Conservation (phyloP, 2,329 filamentous ascomycete species). For the Colletotrichum graminicola region DNA sequence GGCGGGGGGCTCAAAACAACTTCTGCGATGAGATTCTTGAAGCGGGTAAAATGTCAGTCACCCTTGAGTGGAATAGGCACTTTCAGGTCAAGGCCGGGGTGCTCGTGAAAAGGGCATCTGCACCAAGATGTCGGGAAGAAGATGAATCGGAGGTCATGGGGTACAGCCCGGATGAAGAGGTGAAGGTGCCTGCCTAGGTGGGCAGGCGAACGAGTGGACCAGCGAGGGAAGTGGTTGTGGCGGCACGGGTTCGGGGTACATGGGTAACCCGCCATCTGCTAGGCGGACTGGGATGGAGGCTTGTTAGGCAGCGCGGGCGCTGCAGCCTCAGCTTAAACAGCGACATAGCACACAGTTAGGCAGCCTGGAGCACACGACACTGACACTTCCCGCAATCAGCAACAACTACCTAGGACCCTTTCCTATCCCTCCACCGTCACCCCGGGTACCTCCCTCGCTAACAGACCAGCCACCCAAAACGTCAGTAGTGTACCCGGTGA, state of each 20-base stretch:
- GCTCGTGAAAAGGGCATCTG: conserved; percentile 42
- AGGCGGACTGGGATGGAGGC: conserved; percentile 1
- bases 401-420: not conserved
- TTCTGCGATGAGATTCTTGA: not conserved
- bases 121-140: conserved; percentile 25
- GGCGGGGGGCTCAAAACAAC: not conserved
- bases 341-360: conserved; percentile 10
- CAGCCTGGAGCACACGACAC: conserved; percentile 33
- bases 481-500: not conserved
- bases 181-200: conserved; percentile 31
- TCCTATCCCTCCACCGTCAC: not conserved
- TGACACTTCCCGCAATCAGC: conserved; percentile 12
- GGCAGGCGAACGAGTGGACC: conserved; percentile 22
- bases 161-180: conserved; percentile 28
- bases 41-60: conserved; percentile 8
- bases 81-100: conserved; percentile 27
- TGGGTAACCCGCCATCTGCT: conserved; percentile 5
- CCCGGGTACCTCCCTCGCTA: conserved; percentile 30
- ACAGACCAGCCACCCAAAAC: conserved; percentile 34
- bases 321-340: conserved; percentile 35
- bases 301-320: conserved; percentile 38
- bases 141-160: conserved; percentile 41
- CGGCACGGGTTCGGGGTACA: conserved; percentile 12
- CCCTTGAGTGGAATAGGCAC: not conserved
- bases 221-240: conserved; percentile 13